Conservation (phyloP, 2,329 filamentous ascomycete species). For the Alternaria postmessia region DNA sequence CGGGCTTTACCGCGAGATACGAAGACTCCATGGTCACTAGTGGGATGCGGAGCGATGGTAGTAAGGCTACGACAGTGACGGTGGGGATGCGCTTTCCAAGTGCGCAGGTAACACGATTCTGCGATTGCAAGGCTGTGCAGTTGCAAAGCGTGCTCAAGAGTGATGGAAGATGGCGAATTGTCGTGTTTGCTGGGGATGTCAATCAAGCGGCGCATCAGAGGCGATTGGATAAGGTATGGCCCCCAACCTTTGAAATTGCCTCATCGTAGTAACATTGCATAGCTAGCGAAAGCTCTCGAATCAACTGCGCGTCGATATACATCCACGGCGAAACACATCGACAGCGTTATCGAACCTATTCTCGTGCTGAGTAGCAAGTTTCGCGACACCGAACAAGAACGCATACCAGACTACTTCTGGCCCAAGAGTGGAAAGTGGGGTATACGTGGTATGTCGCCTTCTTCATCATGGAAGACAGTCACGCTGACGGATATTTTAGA, state of each 20-base stretch:
- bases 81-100: constrained; percentile 62
- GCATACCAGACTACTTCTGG: constrained; percentile 65
- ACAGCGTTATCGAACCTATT: constrained; percentile 66
- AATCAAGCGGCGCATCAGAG: constrained; percentile 26
- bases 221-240: constrained; percentile 52
- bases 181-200: constrained; percentile 60
- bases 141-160: constrained; percentile 59
- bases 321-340: constrained; percentile 53
- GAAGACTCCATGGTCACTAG: constrained; percentile 59
- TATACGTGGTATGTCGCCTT: constrained; percentile 57
- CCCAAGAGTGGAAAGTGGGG: constrained; percentile 64
- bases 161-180: constrained; percentile 61
- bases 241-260: background rate
- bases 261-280: background rate
- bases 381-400: constrained; percentile 58
- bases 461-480: background rate
- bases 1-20: constrained; percentile 66
- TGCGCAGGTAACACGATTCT: constrained; percentile 66
- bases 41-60: constrained; percentile 38
- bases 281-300: constrained; percentile 34
- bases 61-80: constrained; percentile 48
- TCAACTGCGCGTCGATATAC: constrained; percentile 55
- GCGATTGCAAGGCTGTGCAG: constrained; percentile 66
- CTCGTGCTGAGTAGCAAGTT: constrained; percentile 63
- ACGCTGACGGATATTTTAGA: constrained; percentile 48